phyloP scores from a whole-genome alignment of 2,329 filamentous ascomycete genomes.

The Periconia digitata region DNA sequence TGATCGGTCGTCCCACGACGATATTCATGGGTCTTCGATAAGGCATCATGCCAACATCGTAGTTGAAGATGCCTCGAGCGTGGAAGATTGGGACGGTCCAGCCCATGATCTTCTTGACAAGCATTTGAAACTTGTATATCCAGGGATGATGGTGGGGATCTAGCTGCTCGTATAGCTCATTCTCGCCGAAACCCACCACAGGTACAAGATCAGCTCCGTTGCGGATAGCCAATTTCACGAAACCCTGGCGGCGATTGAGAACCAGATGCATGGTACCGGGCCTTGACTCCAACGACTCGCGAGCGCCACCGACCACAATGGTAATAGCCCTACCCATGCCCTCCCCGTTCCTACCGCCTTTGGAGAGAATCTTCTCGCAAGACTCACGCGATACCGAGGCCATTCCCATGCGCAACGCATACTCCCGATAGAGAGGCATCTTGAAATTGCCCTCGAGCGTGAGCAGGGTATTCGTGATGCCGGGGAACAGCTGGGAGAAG shows the following conservation, averaged over 20 bases:
- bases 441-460: conserved; percentile 97
- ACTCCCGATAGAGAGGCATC: conserved; percentile 91
- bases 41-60: conserved; percentile 94
- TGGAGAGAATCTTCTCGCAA: conserved; percentile 83
- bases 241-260: conserved; percentile 82
- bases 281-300: conserved; percentile 86
- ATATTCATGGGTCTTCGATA: conserved; percentile 86
- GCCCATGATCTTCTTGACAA: conserved; percentile 81
- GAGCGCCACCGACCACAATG: conserved; percentile 89
- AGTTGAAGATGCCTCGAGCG: conserved; percentile 92
- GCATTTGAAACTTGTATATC: conserved; percentile 79
- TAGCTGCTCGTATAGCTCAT: conserved; percentile 92
- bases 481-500: conserved; percentile 85
- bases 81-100: conserved; percentile 92
- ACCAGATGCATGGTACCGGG: conserved; percentile 78
- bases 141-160: conserved; percentile 73
- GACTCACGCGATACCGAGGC: conserved; percentile 88
- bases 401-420: conserved; percentile 84
- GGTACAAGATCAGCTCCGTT: conserved; percentile 94
- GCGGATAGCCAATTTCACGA: conserved; percentile 88
- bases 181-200: conserved; percentile 90
- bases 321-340: conserved; percentile 96
- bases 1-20: conserved; percentile 82
- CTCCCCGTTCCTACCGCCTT: conserved; percentile 73
- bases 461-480: conserved; percentile 89